These are phyloP conservation scores for Lecanosticta acicola DNA, from an alignment of 2,329 filamentous ascomycete genomes.

Conservation along the genomic window DNA sequence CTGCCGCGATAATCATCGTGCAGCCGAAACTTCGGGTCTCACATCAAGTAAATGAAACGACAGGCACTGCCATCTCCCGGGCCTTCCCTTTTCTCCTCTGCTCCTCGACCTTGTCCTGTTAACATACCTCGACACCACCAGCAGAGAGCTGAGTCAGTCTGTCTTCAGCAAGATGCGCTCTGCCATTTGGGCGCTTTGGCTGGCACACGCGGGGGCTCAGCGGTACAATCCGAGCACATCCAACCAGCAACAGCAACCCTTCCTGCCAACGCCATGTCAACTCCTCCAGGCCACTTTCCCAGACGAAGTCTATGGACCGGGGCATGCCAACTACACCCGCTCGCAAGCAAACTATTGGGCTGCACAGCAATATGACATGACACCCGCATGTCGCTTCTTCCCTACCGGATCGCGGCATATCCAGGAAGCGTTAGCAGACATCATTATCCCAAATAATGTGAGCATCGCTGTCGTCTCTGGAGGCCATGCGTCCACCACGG, in stretches of 20 bases:
- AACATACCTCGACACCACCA: neutral
- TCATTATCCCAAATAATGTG: conserved; percentile 14
- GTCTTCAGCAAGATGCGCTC: neutral
- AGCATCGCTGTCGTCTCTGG: conserved; percentile 26
- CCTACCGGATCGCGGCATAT: conserved; percentile 12
- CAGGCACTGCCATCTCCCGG: neutral
- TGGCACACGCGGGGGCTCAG: neutral
- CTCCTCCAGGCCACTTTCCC: conserved; percentile 12
- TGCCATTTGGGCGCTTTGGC: neutral
- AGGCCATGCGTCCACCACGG: conserved; percentile 22
- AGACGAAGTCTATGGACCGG: conserved; percentile 5
- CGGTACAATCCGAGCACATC: neutral
- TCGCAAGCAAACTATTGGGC: conserved; percentile 11
- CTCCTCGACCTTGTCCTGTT: neutral
- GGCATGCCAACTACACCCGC: conserved; percentile 6
- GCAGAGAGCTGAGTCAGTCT: too few species aligned
- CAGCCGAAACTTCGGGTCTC: neutral
- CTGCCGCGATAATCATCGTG: too few species aligned
- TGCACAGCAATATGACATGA: conserved; percentile 8
- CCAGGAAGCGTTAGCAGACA: conserved; percentile 17
- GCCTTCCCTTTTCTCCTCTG: neutral
- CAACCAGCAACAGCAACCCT: neutral
- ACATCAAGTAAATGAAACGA: neutral
- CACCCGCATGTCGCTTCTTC: conserved; percentile 16
- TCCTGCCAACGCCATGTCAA: conserved; percentile 5